Base-by-base conservation (phyloP, 1,284 basidiomycete species). In the Sporisorium graminicola region DNA sequence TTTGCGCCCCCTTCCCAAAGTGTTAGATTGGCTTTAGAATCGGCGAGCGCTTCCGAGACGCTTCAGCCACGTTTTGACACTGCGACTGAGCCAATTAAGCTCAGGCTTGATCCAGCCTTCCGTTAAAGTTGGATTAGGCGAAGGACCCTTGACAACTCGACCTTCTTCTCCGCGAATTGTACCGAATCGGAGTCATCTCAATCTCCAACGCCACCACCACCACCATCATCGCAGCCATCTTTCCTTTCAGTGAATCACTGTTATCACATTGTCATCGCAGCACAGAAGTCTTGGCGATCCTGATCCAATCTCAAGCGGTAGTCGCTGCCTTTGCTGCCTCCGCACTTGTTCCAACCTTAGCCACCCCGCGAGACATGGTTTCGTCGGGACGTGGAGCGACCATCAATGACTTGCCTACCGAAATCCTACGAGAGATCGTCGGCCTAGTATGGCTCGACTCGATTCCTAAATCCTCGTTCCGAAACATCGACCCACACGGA, bases 401-500 rank as follows among this genome's bases (percentile, higher is more conserved):
- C 57, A 73, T 77, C 74, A 66, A 65, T 69, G 65, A 77, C 59
- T 47, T 79, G 49, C 78, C 80, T 22, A 73, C 74, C n/a, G 80
- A 82, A 40, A 82, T 82, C 58, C 65, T 80, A 5, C 72, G 76
- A 53, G 78, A 79, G 53, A 72, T 81, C 26, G 74, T 79, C 50
- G 76, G 76, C 60, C 63, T 80, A 60, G 73, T 81, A 22, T 82
- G 80, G 65, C 72, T 81, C 40, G 79, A 76, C 57, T 74, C 77
- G 13, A 77, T 85, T 24, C 83, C 83, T 9, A 75, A 81, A 43
- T 74, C 77, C 16, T 67, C 76, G 14, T 78, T 81, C 12, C 82
- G 82, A 43, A 81, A 76, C 60, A 70, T 85, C 12, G 83, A 85
- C 52, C 82, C 82, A 2, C 76, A 80, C 49, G 77, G 73, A 35